Evolutionary conservation across 1,139 yeast genomes (phyloP), one percentile per base, ranked within the genome.

Genomic region (Kodamaea sp.): DNA sequence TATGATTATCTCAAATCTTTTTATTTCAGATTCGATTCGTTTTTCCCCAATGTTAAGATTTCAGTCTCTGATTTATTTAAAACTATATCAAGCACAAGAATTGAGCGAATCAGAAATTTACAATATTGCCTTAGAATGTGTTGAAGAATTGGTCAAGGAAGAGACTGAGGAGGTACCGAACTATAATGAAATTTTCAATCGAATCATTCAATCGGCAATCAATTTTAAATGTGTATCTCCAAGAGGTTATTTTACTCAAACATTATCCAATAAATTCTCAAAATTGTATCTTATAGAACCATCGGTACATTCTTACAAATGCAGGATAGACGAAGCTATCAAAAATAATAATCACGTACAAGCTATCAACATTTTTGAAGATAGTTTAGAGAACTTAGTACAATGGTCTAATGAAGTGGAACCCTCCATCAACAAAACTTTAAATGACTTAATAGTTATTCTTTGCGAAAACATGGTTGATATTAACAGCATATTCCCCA

Each of bases 401-500:
- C 55, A 59, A 25, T 71, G 76, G 76, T 44, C 60, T 4, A 52
- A 54, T 6, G 55, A 53, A 9, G 31, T 44, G 2, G 68, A 66
- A 35, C 74, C 74, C 1, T 40, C 57, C 1, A 46, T 63, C 6
- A 43, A 53, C 6, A 50, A 49, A 8, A 61, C 74, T 0, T 51
- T 71, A 38, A 69, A 67, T 46, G 58, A 61, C 33, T 51, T 71
- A 31, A 57, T 69, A 11, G 52, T 60, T 4, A 31, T 55, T 2
- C 31, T 58, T 2, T 54, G 66, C 41, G 25, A 46, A 9, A 39
- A 52, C 9, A 40, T 49, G 35, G 48, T 48, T 2, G 53, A 56
- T 29, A 49, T 67, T 12, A 47, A 49, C 9, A 56, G 52, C 5
- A 46, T 66, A 1, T 69, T 69, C 40, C 62, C 62, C 4, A 52